Conservation (phyloP, 495 filamentous ascomycete genomes). For the Letharia columbiana region DNA sequence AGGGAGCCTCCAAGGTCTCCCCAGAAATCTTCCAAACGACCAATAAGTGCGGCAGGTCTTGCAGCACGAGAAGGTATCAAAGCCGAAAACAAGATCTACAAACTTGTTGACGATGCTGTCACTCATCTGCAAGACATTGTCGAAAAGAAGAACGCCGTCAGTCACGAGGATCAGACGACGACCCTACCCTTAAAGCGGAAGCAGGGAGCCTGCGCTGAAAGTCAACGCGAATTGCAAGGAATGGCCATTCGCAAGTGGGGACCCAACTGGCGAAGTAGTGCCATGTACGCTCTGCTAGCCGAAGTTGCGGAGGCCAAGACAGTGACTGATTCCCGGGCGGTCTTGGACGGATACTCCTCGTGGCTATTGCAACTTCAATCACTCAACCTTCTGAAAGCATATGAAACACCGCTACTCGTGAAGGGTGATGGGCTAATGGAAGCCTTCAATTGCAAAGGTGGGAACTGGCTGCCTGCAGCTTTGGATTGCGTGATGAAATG, state of each 20-base stretch:
- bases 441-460: constrained; percentile 52
- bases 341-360: constrained; percentile 37
- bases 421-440: constrained; percentile 58
- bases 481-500: constrained; percentile 66
- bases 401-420: constrained; percentile 37
- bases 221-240: constrained; percentile 48
- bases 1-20: constrained; percentile 40
- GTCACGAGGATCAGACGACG: constrained; percentile 28
- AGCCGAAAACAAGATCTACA: constrained; percentile 60
- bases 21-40: constrained; percentile 35
- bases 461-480: constrained; percentile 71
- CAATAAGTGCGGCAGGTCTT: constrained; percentile 45
- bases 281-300: constrained; percentile 59
- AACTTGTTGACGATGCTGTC: constrained; percentile 56
- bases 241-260: constrained; percentile 73
- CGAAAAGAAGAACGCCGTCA: constrained; percentile 44
- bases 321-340: constrained; percentile 17
- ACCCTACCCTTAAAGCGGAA: constrained; percentile 38
- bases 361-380: constrained; percentile 40
- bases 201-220: not conserved
- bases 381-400: constrained; percentile 29
- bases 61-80: constrained; percentile 72
- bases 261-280: constrained; percentile 65
- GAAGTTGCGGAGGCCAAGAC: constrained; percentile 43
- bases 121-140: constrained; percentile 51